Conservation (phyloP, 352 stramenopile genomes). For the Peronosclerospora sorghi region DNA sequence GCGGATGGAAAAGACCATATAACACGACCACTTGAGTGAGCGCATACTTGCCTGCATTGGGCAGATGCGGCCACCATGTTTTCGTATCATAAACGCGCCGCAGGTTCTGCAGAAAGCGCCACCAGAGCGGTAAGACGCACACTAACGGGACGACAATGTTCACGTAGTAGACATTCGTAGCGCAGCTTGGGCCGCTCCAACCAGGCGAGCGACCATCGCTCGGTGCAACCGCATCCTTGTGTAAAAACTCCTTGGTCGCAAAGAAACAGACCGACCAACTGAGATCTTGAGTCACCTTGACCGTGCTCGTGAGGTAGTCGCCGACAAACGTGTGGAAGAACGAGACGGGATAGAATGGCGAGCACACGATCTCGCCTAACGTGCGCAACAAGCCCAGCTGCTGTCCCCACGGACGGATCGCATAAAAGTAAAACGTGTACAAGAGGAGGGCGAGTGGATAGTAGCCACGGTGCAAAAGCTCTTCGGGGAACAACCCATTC, state of each 20-base stretch:
- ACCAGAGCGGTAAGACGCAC: conserved; percentile 91
- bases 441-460: conserved; percentile 89
- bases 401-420: conserved; percentile 78
- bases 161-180: conserved; percentile 87
- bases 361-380: conserved; percentile 83
- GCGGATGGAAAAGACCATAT: conserved; percentile 80
- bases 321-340: conserved; percentile 92
- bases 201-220: conserved; percentile 12
- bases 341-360: conserved; percentile 86
- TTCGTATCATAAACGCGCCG: conserved; percentile 91
- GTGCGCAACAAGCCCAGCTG: conserved; percentile 81
- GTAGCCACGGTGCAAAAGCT: conserved; percentile 75
- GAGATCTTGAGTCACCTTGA: conserved; percentile 80
- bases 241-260: conserved; percentile 87
- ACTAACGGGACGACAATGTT: conserved; percentile 92
- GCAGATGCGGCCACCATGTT: conserved; percentile 91
- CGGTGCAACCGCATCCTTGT: no score
- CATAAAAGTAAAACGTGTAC: conserved; percentile 89
- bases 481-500: conserved; percentile 77
- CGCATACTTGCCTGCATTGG: conserved; percentile 94
- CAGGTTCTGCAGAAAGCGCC: conserved; percentile 95
- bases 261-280: conserved; percentile 95
- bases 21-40: conserved; percentile 76
- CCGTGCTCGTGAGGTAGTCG: conserved; percentile 77
- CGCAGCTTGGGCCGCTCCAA: conserved; percentile 19